phyloP scores from a whole-genome alignment of 306 rosid genomes.

The Rosa chinensis region DNA sequence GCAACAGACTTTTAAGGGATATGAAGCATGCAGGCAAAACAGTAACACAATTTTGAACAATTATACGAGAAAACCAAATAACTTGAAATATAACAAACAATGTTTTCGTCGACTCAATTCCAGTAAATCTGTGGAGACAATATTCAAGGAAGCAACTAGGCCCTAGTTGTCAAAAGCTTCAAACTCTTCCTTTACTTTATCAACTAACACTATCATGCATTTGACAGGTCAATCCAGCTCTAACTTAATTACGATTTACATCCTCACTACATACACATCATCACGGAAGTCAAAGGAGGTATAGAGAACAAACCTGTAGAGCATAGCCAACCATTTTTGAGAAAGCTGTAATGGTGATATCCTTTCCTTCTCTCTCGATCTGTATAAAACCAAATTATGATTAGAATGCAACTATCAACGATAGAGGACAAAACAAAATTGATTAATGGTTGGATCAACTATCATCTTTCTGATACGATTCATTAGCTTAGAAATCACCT shows the following conservation, averaged over 20 bases:
- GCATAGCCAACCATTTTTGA: constrained; percentile 97
- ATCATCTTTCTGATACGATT: constrained; percentile 17
- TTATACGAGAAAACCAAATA: background rate
- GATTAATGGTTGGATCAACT: constrained; percentile 23
- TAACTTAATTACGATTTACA: constrained; percentile 3
- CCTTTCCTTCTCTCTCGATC: constrained; percentile 98
- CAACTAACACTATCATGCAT: background rate
- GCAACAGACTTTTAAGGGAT: background rate
- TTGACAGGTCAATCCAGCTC: constrained; percentile 23
- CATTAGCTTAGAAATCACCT: constrained; percentile 52
- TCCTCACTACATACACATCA: background rate
- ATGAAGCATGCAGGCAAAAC: background rate
- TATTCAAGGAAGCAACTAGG: background rate
- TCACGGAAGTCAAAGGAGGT: constrained; percentile 22
- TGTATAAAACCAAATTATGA: constrained; percentile 25
- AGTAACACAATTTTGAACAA: background rate
- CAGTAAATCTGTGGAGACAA: background rate
- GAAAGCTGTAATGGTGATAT: constrained; percentile 92
- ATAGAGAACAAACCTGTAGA: constrained; percentile 69
- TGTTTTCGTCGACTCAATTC: background rate
- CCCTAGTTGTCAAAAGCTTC: background rate
- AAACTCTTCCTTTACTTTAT: background rate
- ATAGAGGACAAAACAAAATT: background rate
- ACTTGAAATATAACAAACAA: background rate
- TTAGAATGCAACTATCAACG: constrained; percentile 23